These are phyloP conservation scores for Fusarium solani-melongenae DNA, from an alignment of 2,329 filamentous ascomycete genomes.

Conservation along the genomic window DNA sequence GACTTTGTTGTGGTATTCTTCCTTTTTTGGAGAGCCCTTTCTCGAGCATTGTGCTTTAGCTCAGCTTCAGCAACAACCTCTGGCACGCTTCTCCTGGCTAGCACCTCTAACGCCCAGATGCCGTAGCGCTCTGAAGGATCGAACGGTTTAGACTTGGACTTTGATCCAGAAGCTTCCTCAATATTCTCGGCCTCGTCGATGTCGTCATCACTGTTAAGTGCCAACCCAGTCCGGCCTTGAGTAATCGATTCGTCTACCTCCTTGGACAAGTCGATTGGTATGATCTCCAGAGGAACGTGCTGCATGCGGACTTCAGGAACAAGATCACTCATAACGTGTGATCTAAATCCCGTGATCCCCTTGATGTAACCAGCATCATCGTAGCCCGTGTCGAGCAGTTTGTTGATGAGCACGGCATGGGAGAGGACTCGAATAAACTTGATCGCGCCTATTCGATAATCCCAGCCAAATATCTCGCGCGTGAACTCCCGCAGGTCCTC, in stretches of 20 bases:
- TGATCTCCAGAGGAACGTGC: slow-evolving; percentile 80
- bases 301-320: slow-evolving; percentile 82
- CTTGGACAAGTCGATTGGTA: slow-evolving; percentile 78
- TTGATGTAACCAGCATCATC: slow-evolving; percentile 65
- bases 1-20: slow-evolving; percentile 25
- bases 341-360: slow-evolving; percentile 74
- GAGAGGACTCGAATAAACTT: slow-evolving; percentile 87
- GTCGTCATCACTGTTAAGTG: slow-evolving; percentile 75
- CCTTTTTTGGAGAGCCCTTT: slow-evolving; percentile 20
- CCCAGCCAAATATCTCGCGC: slow-evolving; percentile 88
- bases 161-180: slow-evolving; percentile 9
- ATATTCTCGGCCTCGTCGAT: slow-evolving; percentile 55
- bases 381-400: slow-evolving; percentile 51
- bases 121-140: slow-evolving; percentile 71
- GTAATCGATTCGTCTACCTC: slow-evolving; percentile 73
- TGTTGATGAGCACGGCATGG: slow-evolving; percentile 76
- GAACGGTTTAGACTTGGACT: slow-evolving; percentile 53
- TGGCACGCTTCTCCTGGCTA: slow-evolving; percentile 44
- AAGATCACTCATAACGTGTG: slow-evolving; percentile 79
- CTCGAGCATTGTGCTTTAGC: slow-evolving; percentile 18
- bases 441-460: slow-evolving; percentile 78
- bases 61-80: slow-evolving; percentile 44
- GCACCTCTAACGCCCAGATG: slow-evolving; percentile 52
- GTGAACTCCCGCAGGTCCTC: slow-evolving; percentile 77
- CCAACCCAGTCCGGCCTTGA: slow-evolving; percentile 64